phyloP scores from a whole-genome alignment of 2,329 filamentous ascomycete genomes.

The Nigrospora sphaerica region DNA sequence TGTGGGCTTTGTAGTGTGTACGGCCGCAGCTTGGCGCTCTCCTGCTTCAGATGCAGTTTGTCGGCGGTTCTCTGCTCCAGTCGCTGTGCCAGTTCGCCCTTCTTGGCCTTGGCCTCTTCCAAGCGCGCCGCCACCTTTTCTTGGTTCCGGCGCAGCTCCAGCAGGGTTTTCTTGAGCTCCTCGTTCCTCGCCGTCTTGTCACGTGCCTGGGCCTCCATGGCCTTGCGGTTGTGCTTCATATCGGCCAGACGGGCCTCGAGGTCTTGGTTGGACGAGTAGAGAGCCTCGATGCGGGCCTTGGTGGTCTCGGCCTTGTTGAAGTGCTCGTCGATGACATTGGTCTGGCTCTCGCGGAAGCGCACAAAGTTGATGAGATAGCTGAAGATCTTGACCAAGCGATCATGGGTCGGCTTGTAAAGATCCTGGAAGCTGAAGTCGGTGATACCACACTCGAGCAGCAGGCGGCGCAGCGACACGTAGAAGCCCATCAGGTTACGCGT shows the following conservation, averaged over 20 bases:
- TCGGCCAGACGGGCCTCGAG: constrained; percentile 74
- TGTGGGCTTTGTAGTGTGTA: constrained; percentile 88
- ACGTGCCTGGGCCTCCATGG: constrained; percentile 72
- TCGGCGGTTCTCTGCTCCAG: constrained; percentile 67
- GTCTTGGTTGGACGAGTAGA: constrained; percentile 81
- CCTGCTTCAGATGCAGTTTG: constrained; percentile 67
- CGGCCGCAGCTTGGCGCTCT: constrained; percentile 81
- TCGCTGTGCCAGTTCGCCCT: constrained; percentile 63
- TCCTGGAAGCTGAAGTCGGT: constrained; percentile 92
- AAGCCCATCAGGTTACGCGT: constrained; percentile 95
- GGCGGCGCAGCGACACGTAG: constrained; percentile 72
- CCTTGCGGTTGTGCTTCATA: constrained; percentile 71
- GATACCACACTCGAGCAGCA: constrained; percentile 84
- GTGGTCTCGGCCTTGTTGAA: constrained; percentile 85
- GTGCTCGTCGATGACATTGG: constrained; percentile 81
- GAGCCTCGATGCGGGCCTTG: constrained; percentile 78
- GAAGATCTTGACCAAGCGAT: constrained; percentile 88
- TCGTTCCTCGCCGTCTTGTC: constrained; percentile 84
- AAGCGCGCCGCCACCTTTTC: constrained; percentile 76
- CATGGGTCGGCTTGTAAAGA: constrained; percentile 83
- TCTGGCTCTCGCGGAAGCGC: constrained; percentile 90
- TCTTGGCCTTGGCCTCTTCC: constrained; percentile 76
- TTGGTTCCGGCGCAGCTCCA: constrained; percentile 76
- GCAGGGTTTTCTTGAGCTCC: constrained; percentile 72
- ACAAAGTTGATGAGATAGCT: constrained; percentile 99